Conservation (phyloP, 1,284 basidiomycete species). For the Puccinia brachypodii region DNA sequence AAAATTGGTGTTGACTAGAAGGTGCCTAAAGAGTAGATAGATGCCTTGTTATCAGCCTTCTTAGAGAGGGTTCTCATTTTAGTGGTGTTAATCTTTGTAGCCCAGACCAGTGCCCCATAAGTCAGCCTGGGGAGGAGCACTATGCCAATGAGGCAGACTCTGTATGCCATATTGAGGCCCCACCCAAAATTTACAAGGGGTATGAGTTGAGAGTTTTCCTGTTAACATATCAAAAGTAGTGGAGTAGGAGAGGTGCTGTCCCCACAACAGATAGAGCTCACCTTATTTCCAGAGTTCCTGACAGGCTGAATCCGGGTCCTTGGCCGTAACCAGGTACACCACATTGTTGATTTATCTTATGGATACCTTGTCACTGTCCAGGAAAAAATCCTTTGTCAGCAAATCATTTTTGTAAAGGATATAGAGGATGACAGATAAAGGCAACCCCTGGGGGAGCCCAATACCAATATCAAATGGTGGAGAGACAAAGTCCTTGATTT, state of each 20-base stretch:
- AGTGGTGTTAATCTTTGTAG: too few species aligned
- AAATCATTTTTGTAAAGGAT: constrained; percentile 16
- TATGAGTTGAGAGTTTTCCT: neutral
- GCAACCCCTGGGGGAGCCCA: constrained; percentile 13
- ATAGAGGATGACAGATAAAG: constrained; percentile 5
- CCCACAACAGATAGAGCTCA: neutral
- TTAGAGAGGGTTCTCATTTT: too few species aligned
- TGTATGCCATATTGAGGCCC: neutral
- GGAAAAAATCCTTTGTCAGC: neutral
- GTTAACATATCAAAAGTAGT: neutral
- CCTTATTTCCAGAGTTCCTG: neutral
- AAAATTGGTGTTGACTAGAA: too few species aligned
- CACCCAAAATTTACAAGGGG: neutral
- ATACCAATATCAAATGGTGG: neutral
- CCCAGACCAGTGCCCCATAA: too few species aligned
- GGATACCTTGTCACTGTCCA: neutral
- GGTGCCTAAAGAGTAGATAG: too few species aligned
- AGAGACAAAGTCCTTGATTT: neutral
- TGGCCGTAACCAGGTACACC: neutral
- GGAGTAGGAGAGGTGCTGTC: neutral
- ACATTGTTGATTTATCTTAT: neutral
- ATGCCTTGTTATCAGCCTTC: too few species aligned
- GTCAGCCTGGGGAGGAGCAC: too few species aligned
- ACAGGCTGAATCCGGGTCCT: too few species aligned
- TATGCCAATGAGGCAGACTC: too few species aligned